A percentile compares a stretch with the other conserved stretches of the same genome.
These are phyloP conservation scores for Leccinum aurantiacum DNA, from an alignment of 768 basidiomycete species.

Conservation along the genomic window DNA sequence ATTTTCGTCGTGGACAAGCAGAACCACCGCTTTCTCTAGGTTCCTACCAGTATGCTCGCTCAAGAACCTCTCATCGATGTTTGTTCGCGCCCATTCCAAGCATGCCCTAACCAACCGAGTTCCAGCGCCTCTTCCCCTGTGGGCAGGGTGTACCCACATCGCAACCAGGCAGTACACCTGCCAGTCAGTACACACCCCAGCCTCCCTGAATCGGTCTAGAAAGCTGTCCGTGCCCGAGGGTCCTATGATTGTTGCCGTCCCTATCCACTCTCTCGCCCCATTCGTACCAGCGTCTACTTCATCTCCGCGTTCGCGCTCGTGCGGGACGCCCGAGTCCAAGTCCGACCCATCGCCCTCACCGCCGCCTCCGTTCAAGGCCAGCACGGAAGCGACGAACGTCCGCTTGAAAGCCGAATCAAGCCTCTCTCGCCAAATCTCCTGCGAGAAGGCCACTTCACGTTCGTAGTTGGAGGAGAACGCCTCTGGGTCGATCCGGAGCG, in stretches of 20 bases:
- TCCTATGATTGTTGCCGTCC: slow-evolving; percentile 12
- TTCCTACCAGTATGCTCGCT: background rate
- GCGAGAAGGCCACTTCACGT: slow-evolving; percentile 21
- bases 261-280: slow-evolving; percentile 21
- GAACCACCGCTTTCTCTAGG: slow-evolving; percentile 17
- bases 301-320: background rate
- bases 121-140: slow-evolving; percentile 26
- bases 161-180: slow-evolving; percentile 21
- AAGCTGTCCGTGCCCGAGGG: slow-evolving; percentile 14
- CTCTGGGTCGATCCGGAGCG: slow-evolving; percentile 23
- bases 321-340: background rate
- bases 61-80: slow-evolving; percentile 15
- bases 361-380: background rate
- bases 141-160: slow-evolving; percentile 33
- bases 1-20: slow-evolving; percentile 20
- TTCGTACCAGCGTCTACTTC: background rate
- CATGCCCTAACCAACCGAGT: slow-evolving; percentile 15
- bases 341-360: background rate
- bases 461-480: slow-evolving; percentile 25
- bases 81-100: slow-evolving; percentile 26
- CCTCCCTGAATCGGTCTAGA: slow-evolving; percentile 15
- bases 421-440: slow-evolving; percentile 24
- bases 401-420: slow-evolving; percentile 13
- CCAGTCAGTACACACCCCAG: slow-evolving; percentile 15
- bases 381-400: slow-evolving; percentile 16